Conservation (phyloP, 768 basidiomycete species). For the Dentipellis sp. region DNA sequence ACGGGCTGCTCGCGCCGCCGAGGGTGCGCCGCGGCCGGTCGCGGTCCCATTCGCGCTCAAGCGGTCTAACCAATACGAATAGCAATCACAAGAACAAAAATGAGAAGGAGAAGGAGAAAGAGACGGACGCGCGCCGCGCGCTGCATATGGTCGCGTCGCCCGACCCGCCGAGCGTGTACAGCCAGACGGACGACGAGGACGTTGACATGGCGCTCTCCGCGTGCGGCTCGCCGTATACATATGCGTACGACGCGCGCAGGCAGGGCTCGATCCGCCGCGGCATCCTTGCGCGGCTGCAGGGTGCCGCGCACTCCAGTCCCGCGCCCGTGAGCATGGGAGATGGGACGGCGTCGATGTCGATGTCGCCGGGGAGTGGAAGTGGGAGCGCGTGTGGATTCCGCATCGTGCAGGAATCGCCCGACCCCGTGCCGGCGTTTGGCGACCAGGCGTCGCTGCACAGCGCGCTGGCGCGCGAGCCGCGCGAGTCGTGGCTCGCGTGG, state of each 20-base stretch:
- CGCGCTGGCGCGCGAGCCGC: conserved; percentile 12
- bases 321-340: conserved; percentile 1
- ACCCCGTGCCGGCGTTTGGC: neutral
- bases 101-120: too few species aligned
- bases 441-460: conserved; percentile 13
- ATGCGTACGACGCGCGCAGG: conserved; percentile 36
- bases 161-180: conserved; percentile 4
- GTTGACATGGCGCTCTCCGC: too few species aligned
- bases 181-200: conserved; percentile 19
- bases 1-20: conserved; percentile 1
- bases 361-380: conserved; percentile 7
- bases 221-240: neutral
- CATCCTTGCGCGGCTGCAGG: conserved; percentile 32
- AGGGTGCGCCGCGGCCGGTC: neutral
- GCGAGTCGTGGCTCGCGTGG: conserved; percentile 11
- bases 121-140: neutral
- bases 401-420: conserved; percentile 26
- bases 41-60: neutral
- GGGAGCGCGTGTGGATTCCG: conserved; percentile 30
- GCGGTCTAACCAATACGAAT: too few species aligned
- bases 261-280: conserved; percentile 45
- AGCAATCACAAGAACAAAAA: too few species aligned
- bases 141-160: conserved; percentile 8
- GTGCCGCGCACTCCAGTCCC: conserved; percentile 19
- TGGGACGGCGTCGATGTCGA: neutral